phyloP scores from a whole-genome alignment of 768 basidiomycete genomes.

The Pleurotus platypus region DNA sequence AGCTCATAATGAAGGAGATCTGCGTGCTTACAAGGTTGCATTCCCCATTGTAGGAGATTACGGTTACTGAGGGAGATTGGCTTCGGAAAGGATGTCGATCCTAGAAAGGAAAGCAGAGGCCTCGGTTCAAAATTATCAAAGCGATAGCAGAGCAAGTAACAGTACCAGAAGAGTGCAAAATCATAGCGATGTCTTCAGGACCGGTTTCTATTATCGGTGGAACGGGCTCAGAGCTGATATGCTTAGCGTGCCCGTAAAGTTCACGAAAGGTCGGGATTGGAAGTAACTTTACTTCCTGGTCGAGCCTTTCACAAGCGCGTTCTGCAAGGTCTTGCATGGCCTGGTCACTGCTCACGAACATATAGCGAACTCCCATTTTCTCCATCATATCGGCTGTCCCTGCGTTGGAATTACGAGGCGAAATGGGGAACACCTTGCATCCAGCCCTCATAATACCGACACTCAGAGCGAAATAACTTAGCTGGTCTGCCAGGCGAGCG shows the following conservation, averaged over 20 bases:
- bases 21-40: conserved; percentile 13
- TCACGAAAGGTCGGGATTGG: conserved; percentile 11
- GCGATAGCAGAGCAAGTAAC: neutral
- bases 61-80: conserved; percentile 12
- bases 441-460: conserved; percentile 38
- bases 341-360: conserved; percentile 21
- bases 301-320: conserved; percentile 10
- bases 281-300: neutral
- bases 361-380: conserved; percentile 15
- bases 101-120: neutral
- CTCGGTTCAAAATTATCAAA: neutral
- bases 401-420: conserved; percentile 40
- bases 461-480: conserved; percentile 27
- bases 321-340: conserved; percentile 15
- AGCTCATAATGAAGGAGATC: neutral
- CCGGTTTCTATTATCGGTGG: neutral
- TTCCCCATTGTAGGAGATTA: conserved; percentile 15
- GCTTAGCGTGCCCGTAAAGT: conserved; percentile 5
- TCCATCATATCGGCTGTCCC: conserved; percentile 43
- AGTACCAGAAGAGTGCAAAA: conserved; percentile 20
- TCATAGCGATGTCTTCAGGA: conserved; percentile 10
- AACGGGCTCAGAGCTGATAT: neutral
- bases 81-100: conserved; percentile 17
- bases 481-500: conserved; percentile 20
- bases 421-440: conserved; percentile 31